Conservation (phyloP, 331 rosid species). For the Ulmus americana region DNA sequence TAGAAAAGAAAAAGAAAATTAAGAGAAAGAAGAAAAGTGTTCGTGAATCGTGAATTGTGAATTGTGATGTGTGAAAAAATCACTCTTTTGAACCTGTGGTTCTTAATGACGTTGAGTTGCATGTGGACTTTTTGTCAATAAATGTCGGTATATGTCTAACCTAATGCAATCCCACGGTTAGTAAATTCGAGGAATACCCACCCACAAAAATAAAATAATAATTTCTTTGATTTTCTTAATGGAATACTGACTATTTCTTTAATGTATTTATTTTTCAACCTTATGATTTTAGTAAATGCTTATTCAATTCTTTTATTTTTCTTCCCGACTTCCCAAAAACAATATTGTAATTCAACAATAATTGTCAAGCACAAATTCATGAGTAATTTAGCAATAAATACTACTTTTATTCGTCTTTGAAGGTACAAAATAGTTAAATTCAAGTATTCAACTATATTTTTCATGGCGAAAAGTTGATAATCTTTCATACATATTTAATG, state of each 20-base stretch:
- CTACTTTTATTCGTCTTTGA: too few species aligned
- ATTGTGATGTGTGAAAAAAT: neutral
- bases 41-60: neutral
- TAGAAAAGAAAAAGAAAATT: neutral
- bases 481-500: too few species aligned
- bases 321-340: neutral
- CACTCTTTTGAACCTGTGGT: slow-evolving; percentile 7
- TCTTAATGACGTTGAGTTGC: slow-evolving; percentile 13
- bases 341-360: too few species aligned
- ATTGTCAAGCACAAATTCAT: too few species aligned
- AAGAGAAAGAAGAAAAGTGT: neutral
- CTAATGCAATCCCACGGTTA: slow-evolving; percentile 9
- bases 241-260: neutral
- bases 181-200: slow-evolving; percentile 4
- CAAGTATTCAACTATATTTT: too few species aligned
- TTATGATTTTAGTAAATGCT: neutral
- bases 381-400: too few species aligned
- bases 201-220: neutral
- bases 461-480: too few species aligned
- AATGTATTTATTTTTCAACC: neutral
- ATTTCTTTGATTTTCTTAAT: too few species aligned
- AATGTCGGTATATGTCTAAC: neutral
- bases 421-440: too few species aligned
- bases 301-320: neutral
- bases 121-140: slow-evolving; percentile 18